Evolutionary conservation across 805 yeast species (phyloP), one percentile per base, ranked within the genome.

Genomic region (Nakazawaea wyomingensis): DNA sequence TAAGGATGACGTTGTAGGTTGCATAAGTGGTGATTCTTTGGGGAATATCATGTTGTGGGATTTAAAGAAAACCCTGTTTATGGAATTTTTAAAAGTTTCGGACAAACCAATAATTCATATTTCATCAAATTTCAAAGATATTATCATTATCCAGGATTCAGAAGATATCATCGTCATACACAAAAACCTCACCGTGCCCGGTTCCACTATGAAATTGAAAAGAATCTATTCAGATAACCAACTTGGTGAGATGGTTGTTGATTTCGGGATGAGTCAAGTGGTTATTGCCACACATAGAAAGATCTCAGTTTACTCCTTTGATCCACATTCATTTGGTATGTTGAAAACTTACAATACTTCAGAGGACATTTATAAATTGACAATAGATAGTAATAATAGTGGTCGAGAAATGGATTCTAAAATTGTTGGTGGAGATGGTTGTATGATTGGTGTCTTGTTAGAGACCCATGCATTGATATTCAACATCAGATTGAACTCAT

Each of bases 381-480:
- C 22, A 8, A 30, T 39, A 11, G 37, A 39, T 14, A 22, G n/a
- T 20, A 32, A 33, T 20, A 13, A 20, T 8, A 39, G 16, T 17
- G 35, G n/a, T n/a, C n/a, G 22, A 5, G 42, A 46, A 2, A 47
- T 56, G 3, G 62, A 33, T 14, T 29, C 16, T 14, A n/a, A 31
- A 8, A n/a, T 40, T 6, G 46, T 61, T 4, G 76, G 76, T 1
- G 54, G 57, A n/a, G 74, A 70, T 50, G 73, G 72, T 1, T 57
- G 65, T 13, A 51, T 65, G 21, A 62, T 54, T 43, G 71, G 64
- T 3, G 54, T 70, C 32, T 57, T 69, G 7, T 49, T 73, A 32
- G 59, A 60, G 28, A 67, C 68, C 14, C 54, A 61, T 11, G 70
- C 74, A 4, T 51, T 67, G 1, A 61, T 72, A 1, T 59, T 73